These are phyloP conservation scores for Cinnamomum chago DNA, from an alignment of 164 flowering plant genomes.

Conservation along the genomic window DNA sequence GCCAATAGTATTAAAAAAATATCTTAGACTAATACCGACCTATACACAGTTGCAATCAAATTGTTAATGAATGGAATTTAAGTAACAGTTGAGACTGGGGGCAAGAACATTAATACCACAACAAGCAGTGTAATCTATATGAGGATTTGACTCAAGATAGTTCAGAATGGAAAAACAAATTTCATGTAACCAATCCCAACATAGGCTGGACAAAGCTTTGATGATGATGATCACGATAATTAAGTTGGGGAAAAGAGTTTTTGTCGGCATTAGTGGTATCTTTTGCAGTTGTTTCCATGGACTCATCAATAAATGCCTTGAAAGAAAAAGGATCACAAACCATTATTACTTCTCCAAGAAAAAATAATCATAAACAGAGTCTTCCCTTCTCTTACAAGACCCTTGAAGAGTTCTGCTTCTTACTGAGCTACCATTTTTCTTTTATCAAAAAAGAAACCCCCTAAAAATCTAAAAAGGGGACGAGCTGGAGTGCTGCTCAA, in stretches of 20 bases:
- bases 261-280: constrained; percentile 36
- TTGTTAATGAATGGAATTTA: constrained; percentile 18
- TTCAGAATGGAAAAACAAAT: too few relatives aligned
- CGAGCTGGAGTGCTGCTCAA: not conserved
- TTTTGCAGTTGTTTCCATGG: constrained; percentile 43
- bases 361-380: too few relatives aligned
- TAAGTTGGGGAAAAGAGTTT: constrained; percentile 12
- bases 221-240: too few relatives aligned
- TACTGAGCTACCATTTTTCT: too few relatives aligned
- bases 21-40: constrained; percentile 3
- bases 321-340: not conserved
- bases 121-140: too few relatives aligned
- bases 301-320: constrained; percentile 44
- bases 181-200: too few relatives aligned
- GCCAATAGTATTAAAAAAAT: not conserved
- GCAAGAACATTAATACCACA: too few relatives aligned
- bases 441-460: not conserved
- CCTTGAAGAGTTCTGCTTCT: not conserved
- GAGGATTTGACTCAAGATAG: too few relatives aligned
- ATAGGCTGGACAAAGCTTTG: too few relatives aligned
- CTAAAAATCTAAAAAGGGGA: not conserved
- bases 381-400: not conserved
- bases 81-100: not conserved
- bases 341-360: not conserved
- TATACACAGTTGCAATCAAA: constrained; percentile 19